Percentiles rank a stretch among this genome's conserved stretches.
Evolutionary conservation across 352 stramenopile genomes (phyloP).

Genomic region (Phytophthora pini): DNA sequence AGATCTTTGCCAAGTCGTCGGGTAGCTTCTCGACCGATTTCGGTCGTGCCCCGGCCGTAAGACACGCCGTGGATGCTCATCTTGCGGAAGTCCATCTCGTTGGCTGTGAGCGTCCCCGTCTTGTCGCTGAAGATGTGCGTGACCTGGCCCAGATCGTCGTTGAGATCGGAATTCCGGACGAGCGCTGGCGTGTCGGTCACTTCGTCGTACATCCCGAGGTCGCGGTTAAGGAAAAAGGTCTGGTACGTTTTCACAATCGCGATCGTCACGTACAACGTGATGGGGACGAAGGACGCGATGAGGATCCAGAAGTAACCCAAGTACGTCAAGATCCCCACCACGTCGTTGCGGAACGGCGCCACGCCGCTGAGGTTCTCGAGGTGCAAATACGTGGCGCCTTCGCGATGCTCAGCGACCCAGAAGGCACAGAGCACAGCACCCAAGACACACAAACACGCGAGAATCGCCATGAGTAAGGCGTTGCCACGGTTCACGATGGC

Average conservation of each 20-base stretch:
- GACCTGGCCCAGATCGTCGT: conserved; percentile 88
- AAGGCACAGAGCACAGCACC: conserved; percentile 71
- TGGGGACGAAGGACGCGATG: conserved; percentile 88
- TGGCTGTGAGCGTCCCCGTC: conserved; percentile 84
- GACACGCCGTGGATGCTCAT: conserved; percentile 86
- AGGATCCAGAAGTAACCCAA: conserved; percentile 91
- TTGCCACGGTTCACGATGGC: conserved; percentile 86
- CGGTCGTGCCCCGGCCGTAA: conserved; percentile 83
- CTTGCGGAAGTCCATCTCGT: conserved; percentile 91
- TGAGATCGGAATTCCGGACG: conserved; percentile 85
- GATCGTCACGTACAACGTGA: conserved; percentile 90
- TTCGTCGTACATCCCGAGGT: conserved; percentile 89
- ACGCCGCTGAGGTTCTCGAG: conserved; percentile 66
- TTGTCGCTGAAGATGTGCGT: conserved; percentile 92
- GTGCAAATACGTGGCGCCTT: conserved; percentile 72
- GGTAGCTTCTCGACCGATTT: conserved; percentile 83
- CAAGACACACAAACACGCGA: conserved; percentile 74
- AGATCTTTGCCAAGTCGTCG: conserved; percentile 76
- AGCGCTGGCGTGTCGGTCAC: conserved; percentile 79
- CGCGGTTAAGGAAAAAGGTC: conserved; percentile 85
- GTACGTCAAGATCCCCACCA: conserved; percentile 78
- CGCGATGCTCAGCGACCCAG: conserved; percentile 69
- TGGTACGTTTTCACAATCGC: conserved; percentile 90
- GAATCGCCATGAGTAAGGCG: conserved; percentile 75
- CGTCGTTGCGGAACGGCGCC: conserved; percentile 73